These are phyloP conservation scores for Henckelia pumila DNA, from an alignment of 257 asterid species.

Conservation along the genomic window DNA sequence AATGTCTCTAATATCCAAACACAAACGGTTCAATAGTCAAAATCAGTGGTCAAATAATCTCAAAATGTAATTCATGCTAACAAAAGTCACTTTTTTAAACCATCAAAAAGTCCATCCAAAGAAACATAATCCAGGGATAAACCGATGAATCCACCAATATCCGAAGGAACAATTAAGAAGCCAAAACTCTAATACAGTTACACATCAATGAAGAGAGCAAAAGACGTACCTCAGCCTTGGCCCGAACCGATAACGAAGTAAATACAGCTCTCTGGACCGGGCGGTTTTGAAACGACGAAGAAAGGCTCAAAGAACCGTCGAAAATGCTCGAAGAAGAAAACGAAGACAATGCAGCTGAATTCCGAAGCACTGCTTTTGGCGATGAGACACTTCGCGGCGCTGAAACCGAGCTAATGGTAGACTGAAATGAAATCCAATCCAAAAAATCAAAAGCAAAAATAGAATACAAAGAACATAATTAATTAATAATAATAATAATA, in stretches of 20 bases:
- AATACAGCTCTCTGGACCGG: constrained; percentile 26
- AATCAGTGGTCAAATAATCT: too few species aligned
- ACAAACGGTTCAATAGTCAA: neutral
- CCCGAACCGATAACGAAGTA: constrained; percentile 44
- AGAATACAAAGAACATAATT: neutral
- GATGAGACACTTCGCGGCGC: constrained; percentile 34
- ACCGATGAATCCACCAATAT: neutral
- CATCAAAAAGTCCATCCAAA: neutral
- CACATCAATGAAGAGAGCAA: neutral
- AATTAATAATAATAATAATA: too few species aligned
- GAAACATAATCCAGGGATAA: constrained; percentile 1
- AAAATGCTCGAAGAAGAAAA: constrained; percentile 46
- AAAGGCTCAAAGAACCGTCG: constrained; percentile 46
- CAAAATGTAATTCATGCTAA: too few species aligned
- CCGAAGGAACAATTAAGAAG: neutral
- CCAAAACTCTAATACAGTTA: neutral
- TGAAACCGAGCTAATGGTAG: constrained; percentile 56
- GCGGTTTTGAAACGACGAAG: constrained; percentile 26
- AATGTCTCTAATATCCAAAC: neutral
- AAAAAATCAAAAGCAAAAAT: neutral
- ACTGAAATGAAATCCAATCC: constrained; percentile 37
- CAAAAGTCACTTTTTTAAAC: neutral
- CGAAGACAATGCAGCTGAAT: constrained; percentile 32
- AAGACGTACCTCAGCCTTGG: constrained; percentile 56
- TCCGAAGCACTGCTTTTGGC: constrained; percentile 28